A percentile compares a stretch with the other conserved stretches of the same genome.
phyloP scores from a whole-genome alignment of 768 basidiomycete genomes.

The Phylloporus scabripes region DNA sequence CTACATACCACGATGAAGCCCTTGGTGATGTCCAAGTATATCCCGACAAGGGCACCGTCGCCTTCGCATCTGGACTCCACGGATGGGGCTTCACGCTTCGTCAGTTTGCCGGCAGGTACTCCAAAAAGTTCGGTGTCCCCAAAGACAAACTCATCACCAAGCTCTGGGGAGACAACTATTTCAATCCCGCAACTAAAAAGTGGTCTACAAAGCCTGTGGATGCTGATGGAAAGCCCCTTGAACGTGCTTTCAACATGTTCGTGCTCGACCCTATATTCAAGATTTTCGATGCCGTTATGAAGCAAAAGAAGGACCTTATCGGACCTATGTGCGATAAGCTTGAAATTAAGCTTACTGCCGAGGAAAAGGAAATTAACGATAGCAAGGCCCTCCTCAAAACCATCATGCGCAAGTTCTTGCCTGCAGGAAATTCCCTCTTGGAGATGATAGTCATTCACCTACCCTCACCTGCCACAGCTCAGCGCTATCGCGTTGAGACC shows the following conservation, averaged over 20 bases:
- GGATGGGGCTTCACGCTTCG: conserved; percentile 99
- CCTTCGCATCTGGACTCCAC: conserved; percentile 98
- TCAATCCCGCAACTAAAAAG: conserved; percentile 95
- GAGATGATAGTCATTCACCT: conserved; percentile 99
- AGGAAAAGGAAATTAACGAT: conserved; percentile 84
- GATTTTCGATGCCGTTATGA: conserved; percentile 98
- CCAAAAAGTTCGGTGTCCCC: conserved; percentile 98
- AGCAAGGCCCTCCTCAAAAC: conserved; percentile 95
- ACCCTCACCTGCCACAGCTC: conserved; percentile 94
- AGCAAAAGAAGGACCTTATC: conserved; percentile 94
- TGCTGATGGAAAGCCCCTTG: conserved; percentile 84
- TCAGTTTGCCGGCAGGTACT: conserved; percentile 90
- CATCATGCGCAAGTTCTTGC: conserved; percentile 99
- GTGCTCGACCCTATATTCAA: conserved; percentile 99
- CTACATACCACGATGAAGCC: conserved; percentile 89
- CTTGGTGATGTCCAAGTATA: conserved; percentile 99
- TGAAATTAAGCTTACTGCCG: conserved; percentile 79
- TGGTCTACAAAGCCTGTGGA: conserved; percentile 79
- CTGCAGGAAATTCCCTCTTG: conserved; percentile 95
- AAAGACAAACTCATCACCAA: conserved; percentile 97
- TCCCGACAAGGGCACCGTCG: conserved; percentile 96
- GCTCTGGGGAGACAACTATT: conserved; percentile 99
- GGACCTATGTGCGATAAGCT: conserved; percentile 90
- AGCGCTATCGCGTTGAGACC: conserved; percentile 98
- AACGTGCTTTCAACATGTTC: conserved; percentile 98